Conservation (phyloP, 202 grass and related monocot species). For the Alloteropsis angusta region DNA sequence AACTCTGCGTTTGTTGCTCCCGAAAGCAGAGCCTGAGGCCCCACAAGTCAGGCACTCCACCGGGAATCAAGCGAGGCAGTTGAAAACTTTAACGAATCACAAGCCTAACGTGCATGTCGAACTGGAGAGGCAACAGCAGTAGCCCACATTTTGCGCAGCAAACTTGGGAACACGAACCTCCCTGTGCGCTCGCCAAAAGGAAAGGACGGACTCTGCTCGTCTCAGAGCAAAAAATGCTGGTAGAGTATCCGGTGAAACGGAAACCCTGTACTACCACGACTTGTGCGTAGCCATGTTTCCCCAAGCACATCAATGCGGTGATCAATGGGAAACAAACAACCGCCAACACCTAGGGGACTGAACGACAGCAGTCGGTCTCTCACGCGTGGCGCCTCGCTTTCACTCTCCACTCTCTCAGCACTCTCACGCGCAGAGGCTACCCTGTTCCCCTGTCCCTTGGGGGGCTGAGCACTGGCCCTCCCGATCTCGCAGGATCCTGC, state of each 20-base stretch:
- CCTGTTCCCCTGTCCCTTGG: not conserved
- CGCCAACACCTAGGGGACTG: constrained; percentile 4
- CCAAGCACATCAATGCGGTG: constrained; percentile 11
- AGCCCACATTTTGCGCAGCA: not conserved
- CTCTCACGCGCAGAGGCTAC: not conserved
- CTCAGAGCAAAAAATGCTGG: too few species aligned
- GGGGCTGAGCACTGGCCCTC: not conserved
- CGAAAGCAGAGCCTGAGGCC: not conserved
- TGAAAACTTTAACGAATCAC: too few species aligned
- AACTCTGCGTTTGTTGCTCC: not conserved
- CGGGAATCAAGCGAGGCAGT: too few species aligned
- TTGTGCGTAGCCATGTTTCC: constrained; percentile 1
- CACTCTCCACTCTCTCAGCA: not conserved
- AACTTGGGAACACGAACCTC: not conserved
- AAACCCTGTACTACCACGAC: not conserved
- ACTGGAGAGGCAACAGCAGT: too few species aligned
- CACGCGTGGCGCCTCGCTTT: not conserved
- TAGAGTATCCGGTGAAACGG: too few species aligned
- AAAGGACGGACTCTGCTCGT: not conserved
- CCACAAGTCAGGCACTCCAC: too few species aligned
- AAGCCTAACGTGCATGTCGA: too few species aligned
- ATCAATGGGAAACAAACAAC: not conserved
- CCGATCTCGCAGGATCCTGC: not conserved
- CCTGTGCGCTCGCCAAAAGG: not conserved
- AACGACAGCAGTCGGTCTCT: not conserved